A percentile compares a stretch with the other conserved stretches of the same genome.
Evolutionary conservation across 2,329 filamentous ascomycete species (phyloP).

Genomic region (Pyrenochaeta sp.): DNA sequence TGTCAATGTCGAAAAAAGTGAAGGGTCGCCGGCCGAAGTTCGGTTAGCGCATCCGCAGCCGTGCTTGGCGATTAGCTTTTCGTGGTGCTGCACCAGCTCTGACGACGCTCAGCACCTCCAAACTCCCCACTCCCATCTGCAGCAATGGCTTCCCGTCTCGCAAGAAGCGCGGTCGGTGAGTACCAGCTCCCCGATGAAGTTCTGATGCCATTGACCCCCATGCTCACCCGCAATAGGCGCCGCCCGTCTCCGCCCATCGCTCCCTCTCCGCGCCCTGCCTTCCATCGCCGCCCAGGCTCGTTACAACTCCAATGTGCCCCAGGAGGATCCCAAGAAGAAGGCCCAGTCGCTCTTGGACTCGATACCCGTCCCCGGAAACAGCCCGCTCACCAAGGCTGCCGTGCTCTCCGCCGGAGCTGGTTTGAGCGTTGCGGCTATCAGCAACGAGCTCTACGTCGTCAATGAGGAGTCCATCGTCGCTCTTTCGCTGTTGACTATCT

Average conservation of each 20-base stretch:
- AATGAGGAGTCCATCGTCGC: conserved; percentile 98
- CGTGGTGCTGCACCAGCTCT: conserved; percentile 15
- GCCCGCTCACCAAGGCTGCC: conserved; percentile 92
- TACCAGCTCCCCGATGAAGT: conserved; percentile 44
- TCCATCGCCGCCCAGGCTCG: conserved; percentile 76
- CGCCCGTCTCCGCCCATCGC: conserved; percentile 80
- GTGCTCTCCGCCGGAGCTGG: conserved; percentile 93
- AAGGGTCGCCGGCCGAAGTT: conserved; percentile 28
- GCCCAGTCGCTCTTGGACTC: conserved; percentile 94
- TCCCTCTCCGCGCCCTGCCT: conserved; percentile 78
- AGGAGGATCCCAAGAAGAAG: conserved; percentile 94
- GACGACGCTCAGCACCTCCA: conserved; percentile 38
- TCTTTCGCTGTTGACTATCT: conserved; percentile 91
- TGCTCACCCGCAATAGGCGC: conserved; percentile 70
- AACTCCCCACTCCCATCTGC: conserved; percentile 54
- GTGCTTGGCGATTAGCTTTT: conserved; percentile 24
- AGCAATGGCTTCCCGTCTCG: conserved; percentile 98
- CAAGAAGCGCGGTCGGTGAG: conserved; percentile 94
- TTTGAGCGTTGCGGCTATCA: conserved; percentile 92
- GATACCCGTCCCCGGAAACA: conserved; percentile 91
- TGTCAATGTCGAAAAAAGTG: conserved; percentile 31
- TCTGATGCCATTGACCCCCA: conserved; percentile 52
- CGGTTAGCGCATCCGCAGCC: conserved; percentile 30
- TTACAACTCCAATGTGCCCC: conserved; percentile 78
- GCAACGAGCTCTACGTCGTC: conserved; percentile 99